These are phyloP conservation scores for Pestalotiopsis sp. DNA, from an alignment of 2,329 filamentous ascomycete genomes.

Conservation along the genomic window DNA sequence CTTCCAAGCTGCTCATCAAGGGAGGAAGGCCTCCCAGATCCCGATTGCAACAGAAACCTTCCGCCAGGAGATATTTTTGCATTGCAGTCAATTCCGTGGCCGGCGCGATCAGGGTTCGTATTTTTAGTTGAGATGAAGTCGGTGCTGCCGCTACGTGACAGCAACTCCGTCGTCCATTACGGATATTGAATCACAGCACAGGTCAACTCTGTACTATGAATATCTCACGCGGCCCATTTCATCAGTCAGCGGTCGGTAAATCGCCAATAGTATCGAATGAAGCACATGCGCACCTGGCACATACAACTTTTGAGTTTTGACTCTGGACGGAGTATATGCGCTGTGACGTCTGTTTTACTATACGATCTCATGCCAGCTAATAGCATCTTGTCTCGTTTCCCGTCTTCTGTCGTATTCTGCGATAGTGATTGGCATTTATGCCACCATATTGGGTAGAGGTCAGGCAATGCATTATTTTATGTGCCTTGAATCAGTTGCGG, in stretches of 20 bases:
- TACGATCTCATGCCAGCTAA: neutral
- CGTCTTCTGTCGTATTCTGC: neutral
- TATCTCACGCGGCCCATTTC: neutral
- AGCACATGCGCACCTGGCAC: too few species aligned
- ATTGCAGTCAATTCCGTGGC: neutral
- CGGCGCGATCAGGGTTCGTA: neutral
- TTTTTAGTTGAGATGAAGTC: neutral
- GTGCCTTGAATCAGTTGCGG: slow-evolving; percentile 4
- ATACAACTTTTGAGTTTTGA: neutral
- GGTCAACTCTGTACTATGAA: neutral
- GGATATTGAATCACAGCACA: neutral
- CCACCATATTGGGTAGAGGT: neutral
- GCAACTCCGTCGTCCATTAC: neutral
- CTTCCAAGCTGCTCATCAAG: too few species aligned
- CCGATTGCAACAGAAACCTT: neutral
- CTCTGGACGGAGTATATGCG: neutral
- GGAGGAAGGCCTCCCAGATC: too few species aligned
- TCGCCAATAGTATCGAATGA: too few species aligned
- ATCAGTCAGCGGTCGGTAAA: neutral
- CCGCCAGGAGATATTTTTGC: neutral
- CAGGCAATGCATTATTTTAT: neutral
- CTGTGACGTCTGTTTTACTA: neutral
- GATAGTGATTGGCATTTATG: neutral
- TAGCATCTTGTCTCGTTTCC: neutral
- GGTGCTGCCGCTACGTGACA: neutral